Percentiles rank a stretch among this genome's conserved stretches.
Evolutionary conservation across 352 stramenopile species (phyloP).

Genomic region (Hyaloperonospora arabidopsidis): DNA sequence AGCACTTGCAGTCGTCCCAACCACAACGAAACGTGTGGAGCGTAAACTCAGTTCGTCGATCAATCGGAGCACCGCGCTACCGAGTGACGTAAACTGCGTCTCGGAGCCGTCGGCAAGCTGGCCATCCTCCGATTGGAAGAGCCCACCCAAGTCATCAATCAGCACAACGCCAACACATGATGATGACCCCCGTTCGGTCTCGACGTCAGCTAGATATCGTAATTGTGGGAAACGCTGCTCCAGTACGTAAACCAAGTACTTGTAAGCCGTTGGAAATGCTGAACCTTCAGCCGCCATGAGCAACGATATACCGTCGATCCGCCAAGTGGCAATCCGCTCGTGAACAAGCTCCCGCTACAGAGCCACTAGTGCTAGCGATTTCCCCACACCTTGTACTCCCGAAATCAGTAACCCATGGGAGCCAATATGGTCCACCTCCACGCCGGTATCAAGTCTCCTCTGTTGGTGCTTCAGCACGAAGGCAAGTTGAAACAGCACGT

Average conservation of each 20-base stretch:
- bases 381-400: slow-evolving; percentile 61
- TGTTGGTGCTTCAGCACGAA: slow-evolving; percentile 31
- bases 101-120: slow-evolving; percentile 26
- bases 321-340: slow-evolving; percentile 21
- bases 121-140: slow-evolving; percentile 46
- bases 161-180: slow-evolving; percentile 37
- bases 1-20: slow-evolving; percentile 37
- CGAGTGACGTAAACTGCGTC: slow-evolving; percentile 37
- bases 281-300: slow-evolving; percentile 48
- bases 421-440: slow-evolving; percentile 49
- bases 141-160: slow-evolving; percentile 62
- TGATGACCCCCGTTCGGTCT: slow-evolving; percentile 1
- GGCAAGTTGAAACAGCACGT: slow-evolving; percentile 49
- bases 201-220: slow-evolving; percentile 1
- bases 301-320: slow-evolving; percentile 37
- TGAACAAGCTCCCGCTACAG: slow-evolving; percentile 21
- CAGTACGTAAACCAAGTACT: slow-evolving; percentile 47
- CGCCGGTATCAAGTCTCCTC: slow-evolving; percentile 16
- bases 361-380: slow-evolving; percentile 40
- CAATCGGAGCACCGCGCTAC: slow-evolving; percentile 51
- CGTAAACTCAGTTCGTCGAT: slow-evolving; percentile 39
- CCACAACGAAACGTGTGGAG: slow-evolving; percentile 33
- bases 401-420: slow-evolving; percentile 31
- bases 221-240: slow-evolving; percentile 26
- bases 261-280: slow-evolving; percentile 38